phyloP scores from a whole-genome alignment of 805 yeast species.

The Yarrowia sp. region DNA sequence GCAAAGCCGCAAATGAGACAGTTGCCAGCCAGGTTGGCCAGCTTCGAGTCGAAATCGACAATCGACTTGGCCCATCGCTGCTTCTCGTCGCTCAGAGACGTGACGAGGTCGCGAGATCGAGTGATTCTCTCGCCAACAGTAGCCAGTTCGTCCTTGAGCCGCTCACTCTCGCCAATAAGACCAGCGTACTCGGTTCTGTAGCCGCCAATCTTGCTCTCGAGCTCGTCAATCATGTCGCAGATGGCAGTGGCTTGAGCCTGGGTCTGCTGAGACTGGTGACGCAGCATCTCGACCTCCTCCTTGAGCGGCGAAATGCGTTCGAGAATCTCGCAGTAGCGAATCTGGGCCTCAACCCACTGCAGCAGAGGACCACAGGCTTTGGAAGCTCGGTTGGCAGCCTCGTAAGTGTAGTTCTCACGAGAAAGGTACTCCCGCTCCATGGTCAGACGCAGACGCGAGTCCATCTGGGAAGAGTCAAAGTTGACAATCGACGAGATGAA shows the following conservation, averaged over 20 bases:
- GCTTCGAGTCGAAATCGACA: constrained; percentile 48
- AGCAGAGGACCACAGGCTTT: constrained; percentile 92
- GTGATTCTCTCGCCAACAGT: constrained; percentile 57
- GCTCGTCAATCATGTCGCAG: constrained; percentile 74
- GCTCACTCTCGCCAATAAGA: constrained; percentile 76
- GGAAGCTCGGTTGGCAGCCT: constrained; percentile 80
- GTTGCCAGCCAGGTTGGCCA: constrained; percentile 59
- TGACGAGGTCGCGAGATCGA: constrained; percentile 61
- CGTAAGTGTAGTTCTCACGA: constrained; percentile 63
- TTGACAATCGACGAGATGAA: constrained; percentile 79
- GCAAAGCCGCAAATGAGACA: constrained; percentile 62
- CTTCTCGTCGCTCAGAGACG: constrained; percentile 63
- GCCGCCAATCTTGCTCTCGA: constrained; percentile 62
- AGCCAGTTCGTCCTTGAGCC: constrained; percentile 67
- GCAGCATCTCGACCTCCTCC: constrained; percentile 60
- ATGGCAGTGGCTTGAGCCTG: constrained; percentile 71
- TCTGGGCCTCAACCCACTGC: constrained; percentile 87
- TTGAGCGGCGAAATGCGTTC: constrained; percentile 72
- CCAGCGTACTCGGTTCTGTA: constrained; percentile 68
- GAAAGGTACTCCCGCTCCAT: constrained; percentile 63
- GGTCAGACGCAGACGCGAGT: constrained; percentile 49
- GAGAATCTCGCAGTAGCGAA: constrained; percentile 68
- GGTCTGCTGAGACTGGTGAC: constrained; percentile 58
- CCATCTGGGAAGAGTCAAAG: constrained; percentile 61
- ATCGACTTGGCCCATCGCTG: constrained; percentile 69